These are phyloP conservation scores for Saccharomycopsis sp. DNA, from an alignment of 805 yeast species.

Conservation along the genomic window DNA sequence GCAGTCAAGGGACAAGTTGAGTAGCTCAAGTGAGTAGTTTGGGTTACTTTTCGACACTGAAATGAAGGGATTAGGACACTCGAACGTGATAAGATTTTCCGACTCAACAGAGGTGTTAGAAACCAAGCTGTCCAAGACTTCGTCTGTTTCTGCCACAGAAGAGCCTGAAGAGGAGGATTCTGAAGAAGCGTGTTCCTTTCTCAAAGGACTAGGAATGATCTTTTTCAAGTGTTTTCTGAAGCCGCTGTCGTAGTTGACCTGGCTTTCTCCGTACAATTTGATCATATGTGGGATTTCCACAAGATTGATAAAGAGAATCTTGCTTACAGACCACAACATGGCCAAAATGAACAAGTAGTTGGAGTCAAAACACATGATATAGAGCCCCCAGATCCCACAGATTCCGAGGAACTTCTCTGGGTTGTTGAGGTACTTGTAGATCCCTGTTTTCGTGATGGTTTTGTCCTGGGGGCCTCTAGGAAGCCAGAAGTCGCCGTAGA, in stretches of 20 bases:
- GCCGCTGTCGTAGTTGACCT: constrained; percentile 30
- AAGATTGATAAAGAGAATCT: constrained; percentile 59
- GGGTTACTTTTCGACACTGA: constrained; percentile 16
- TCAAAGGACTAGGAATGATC: constrained; percentile 18
- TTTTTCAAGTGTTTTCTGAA: constrained; percentile 20
- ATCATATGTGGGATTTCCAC: constrained; percentile 76
- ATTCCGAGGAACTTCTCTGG: constrained; percentile 77
- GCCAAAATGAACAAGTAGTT: constrained; percentile 43
- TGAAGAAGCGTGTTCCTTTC: constrained; percentile 7
- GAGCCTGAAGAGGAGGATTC: neutral
- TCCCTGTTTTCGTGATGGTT: constrained; percentile 67
- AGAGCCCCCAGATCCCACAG: constrained; percentile 72
- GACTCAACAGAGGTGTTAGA: neutral
- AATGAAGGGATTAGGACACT: neutral
- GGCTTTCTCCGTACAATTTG: constrained; percentile 62
- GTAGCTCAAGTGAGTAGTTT: constrained; percentile 28
- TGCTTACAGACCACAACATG: constrained; percentile 59
- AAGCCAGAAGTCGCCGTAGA: constrained; percentile 77
- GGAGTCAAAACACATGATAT: constrained; percentile 51
- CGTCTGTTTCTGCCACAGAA: neutral
- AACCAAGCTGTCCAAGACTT: too few species aligned
- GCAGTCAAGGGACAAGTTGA: constrained; percentile 22
- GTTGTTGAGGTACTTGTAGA: constrained; percentile 72
- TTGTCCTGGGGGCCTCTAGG: constrained; percentile 40
- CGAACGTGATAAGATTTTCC: neutral